Evolutionary conservation across 129 eudicot species (phyloP).

Genomic region (Rutidosis leptorrhynchoides): DNA sequence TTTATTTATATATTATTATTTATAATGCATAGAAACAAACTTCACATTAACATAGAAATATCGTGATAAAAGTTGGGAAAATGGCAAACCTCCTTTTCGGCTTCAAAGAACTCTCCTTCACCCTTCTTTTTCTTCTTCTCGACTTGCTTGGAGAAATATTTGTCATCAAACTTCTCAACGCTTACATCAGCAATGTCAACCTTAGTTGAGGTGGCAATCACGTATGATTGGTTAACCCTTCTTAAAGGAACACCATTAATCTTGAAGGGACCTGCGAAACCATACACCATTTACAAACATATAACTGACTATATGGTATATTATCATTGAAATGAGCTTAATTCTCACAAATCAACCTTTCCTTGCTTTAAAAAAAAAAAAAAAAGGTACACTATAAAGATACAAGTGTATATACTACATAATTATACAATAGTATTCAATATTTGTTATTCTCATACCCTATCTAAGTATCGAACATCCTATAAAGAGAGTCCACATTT

Average conservation of each 20-base stretch:
- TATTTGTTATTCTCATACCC: no score
- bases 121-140: slow-evolving; percentile 71
- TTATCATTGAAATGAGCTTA: background rate
- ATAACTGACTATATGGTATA: background rate
- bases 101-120: slow-evolving; percentile 67
- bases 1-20: no score
- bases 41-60: background rate
- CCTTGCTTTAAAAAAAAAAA: no score
- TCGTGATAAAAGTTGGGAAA: background rate
- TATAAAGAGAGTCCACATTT: no score
- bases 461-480: no score
- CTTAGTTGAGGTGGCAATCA: slow-evolving; percentile 64
- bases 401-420: no score
- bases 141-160: slow-evolving; percentile 50
- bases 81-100: slow-evolving; percentile 50
- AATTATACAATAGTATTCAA: no score
- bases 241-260: slow-evolving; percentile 79
- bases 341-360: background rate
- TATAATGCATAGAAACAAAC: no score
- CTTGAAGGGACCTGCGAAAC: slow-evolving; percentile 54
- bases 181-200: slow-evolving; percentile 53
- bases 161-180: slow-evolving; percentile 53
- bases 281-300: background rate
- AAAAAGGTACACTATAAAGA: no score
- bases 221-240: slow-evolving; percentile 68